phyloP scores from a whole-genome alignment of 352 stramenopile species.

The Aphanomyces stellatus region DNA sequence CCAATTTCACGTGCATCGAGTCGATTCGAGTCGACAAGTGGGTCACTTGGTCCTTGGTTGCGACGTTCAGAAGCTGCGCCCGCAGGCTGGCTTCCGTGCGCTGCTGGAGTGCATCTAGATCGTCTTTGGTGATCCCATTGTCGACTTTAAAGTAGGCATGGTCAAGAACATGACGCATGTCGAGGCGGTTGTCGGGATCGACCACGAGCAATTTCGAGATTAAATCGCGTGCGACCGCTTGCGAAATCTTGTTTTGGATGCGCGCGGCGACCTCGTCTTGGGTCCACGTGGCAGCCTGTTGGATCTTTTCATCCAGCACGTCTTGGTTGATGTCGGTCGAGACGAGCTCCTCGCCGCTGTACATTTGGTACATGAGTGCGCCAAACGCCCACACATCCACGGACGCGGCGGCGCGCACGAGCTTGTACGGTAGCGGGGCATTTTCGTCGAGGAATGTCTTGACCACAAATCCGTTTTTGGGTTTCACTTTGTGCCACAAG shows the following conservation, averaged over 20 bases:
- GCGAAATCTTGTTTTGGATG: not conserved
- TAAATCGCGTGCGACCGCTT: slow-evolving; percentile 13
- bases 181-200: not conserved
- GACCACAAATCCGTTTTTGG: not conserved
- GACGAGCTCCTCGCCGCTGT: not conserved
- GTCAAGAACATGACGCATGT: slow-evolving; percentile 2
- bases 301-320: not conserved
- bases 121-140: no score
- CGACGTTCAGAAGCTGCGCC: no score
- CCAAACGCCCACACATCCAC: slow-evolving; percentile 23
- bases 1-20: no score
- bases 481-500: not conserved
- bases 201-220: slow-evolving; percentile 3
- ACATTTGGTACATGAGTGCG: slow-evolving; percentile 20
- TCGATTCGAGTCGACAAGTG: no score
- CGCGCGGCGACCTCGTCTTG: not conserved
- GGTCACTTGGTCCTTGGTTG: no score
- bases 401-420: not conserved
- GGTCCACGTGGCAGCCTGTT: slow-evolving; percentile 4
- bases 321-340: slow-evolving; percentile 14
- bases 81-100: no score
- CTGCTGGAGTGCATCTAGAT: no score
- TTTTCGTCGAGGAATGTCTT: not conserved
- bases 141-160: slow-evolving; percentile 15
- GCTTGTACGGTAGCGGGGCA: not conserved